Conservation (phyloP, 352 stramenopile genomes). For the Globisporangium heterothallicum region DNA sequence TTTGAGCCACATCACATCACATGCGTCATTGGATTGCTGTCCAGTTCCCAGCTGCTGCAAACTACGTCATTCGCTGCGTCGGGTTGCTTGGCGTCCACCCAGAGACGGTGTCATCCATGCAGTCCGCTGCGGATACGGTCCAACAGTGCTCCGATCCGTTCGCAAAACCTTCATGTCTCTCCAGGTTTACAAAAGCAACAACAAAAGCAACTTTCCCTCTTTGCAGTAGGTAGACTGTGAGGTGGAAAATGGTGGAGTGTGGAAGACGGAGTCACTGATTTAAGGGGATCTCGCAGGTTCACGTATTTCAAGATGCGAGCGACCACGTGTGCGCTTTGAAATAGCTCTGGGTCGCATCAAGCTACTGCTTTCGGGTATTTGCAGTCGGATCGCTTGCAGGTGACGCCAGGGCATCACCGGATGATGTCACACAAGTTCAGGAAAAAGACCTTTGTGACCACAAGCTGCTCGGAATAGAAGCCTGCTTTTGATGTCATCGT, state of each 20-base stretch:
- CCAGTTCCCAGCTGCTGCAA: not conserved
- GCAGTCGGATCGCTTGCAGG: not conserved
- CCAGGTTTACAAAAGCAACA: no score
- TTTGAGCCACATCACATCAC: no score
- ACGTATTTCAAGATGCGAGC: not conserved
- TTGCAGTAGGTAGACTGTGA: not conserved
- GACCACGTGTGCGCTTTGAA: not conserved
- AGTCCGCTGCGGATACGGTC: no score
- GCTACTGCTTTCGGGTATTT: not conserved
- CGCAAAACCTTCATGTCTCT: no score
- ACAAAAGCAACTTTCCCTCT: not conserved
- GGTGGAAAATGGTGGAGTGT: not conserved
- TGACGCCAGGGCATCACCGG: constrained; percentile 11
- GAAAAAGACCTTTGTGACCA: not conserved
- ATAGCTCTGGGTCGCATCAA: not conserved
- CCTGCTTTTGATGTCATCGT: constrained; percentile 5
- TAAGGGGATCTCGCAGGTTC: not conserved
- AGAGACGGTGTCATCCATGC: not conserved
- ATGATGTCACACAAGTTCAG: constrained; percentile 27
- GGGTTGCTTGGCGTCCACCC: not conserved
- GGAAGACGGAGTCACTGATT: not conserved
- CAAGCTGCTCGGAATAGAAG: constrained; percentile 9
- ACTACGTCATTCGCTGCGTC: constrained; percentile 1
- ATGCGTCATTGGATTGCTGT: no score
- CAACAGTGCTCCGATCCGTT: no score